Evolutionary conservation across 2,329 filamentous ascomycete genomes (phyloP).

Genomic region (Hypoxylon sp.): DNA sequence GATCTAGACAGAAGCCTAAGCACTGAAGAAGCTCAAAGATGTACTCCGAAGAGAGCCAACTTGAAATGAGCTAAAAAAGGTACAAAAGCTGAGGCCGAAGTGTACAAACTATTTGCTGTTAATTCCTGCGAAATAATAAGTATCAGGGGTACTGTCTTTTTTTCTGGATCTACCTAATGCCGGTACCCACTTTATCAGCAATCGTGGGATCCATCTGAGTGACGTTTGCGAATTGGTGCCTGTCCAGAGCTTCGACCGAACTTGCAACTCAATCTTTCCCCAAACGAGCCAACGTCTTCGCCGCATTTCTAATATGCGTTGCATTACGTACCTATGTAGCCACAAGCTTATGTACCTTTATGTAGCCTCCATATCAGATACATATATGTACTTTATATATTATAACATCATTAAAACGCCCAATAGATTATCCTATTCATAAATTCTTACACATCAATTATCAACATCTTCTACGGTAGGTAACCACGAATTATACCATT

Average conservation of each 20-base stretch:
- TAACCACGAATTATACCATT: background rate
- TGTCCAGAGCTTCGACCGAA: conserved; percentile 43
- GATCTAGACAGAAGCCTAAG: background rate
- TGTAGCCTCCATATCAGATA: background rate
- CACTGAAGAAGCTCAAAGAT: conserved; percentile 38
- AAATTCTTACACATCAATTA: conserved; percentile 12
- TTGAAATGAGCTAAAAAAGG: conserved; percentile 26
- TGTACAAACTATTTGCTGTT: conserved; percentile 19
- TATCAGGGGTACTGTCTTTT: conserved; percentile 35
- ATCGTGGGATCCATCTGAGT: conserved; percentile 41
- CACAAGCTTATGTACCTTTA: conserved; percentile 9
- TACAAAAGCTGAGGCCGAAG: conserved; percentile 40
- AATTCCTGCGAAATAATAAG: background rate
- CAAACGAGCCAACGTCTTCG: conserved; percentile 15
- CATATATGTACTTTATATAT: background rate
- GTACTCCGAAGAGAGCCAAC: conserved; percentile 36
- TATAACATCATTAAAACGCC: background rate
- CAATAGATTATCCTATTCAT: background rate
- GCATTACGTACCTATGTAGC: conserved; percentile 4
- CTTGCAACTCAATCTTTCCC: conserved; percentile 7
- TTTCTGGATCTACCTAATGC: conserved; percentile 35
- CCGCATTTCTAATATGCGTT: conserved; percentile 35
- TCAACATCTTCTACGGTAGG: background rate
- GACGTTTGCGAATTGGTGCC: conserved; percentile 56
- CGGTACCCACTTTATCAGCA: conserved; percentile 37